Evolutionary conservation across 2,329 filamentous ascomycete species (phyloP).

Genomic region (Mycosphaerella arachidis): DNA sequence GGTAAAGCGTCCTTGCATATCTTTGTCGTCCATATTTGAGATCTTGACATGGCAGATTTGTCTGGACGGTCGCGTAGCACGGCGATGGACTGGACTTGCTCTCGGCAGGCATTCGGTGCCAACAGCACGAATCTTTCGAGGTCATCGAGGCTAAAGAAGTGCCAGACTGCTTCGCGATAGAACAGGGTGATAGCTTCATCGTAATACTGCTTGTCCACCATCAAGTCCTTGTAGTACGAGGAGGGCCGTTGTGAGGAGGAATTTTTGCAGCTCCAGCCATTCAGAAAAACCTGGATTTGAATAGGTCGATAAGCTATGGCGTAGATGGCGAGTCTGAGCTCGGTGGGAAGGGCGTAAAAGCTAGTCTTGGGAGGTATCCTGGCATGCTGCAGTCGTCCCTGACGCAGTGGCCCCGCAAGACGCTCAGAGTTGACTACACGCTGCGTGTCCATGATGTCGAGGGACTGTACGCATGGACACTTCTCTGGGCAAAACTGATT

Average conservation of each 20-base stretch:
- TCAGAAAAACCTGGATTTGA: background rate
- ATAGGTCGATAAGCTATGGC: background rate
- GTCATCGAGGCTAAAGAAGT: background rate
- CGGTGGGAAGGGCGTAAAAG: background rate
- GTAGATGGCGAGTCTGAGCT: background rate
- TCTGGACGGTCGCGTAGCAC: background rate
- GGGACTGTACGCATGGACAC: background rate
- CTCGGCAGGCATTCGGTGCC: background rate
- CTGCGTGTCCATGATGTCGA: background rate
- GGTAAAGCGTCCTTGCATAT: background rate
- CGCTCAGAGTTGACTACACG: background rate
- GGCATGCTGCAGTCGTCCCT: background rate
- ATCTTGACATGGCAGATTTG: background rate
- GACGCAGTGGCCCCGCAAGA: background rate
- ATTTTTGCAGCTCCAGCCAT: background rate
- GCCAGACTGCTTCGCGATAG: background rate
- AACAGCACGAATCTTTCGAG: background rate
- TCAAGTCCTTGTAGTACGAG: background rate
- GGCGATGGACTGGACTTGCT: background rate
- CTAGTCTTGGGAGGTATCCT: background rate
- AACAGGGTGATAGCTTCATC: background rate
- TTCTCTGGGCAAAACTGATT: background rate
- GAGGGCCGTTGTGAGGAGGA: background rate
- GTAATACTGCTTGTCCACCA: background rate
- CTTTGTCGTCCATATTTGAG: background rate